Evolutionary conservation across 2,329 filamentous ascomycete species (phyloP).

Genomic region (Alternaria burnsii): DNA sequence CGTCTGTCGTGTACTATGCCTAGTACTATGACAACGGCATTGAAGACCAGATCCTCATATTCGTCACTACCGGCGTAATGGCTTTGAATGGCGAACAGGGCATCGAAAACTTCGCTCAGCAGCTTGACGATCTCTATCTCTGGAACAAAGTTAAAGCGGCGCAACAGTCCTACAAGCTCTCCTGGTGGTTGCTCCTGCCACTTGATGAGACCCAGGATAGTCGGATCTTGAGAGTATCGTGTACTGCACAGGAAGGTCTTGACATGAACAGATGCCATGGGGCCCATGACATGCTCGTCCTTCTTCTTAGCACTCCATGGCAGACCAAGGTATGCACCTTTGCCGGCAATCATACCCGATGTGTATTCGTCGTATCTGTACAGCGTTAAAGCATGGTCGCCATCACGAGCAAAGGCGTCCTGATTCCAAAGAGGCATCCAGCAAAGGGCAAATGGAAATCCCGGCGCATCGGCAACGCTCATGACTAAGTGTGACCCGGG

Average conservation of each 20-base stretch:
- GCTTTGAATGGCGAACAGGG: slow-evolving; percentile 88
- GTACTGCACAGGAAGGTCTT: slow-evolving; percentile 94
- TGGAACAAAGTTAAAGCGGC: slow-evolving; percentile 88
- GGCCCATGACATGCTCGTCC: slow-evolving; percentile 77
- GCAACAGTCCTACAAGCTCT: slow-evolving; percentile 76
- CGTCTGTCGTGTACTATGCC: slow-evolving; percentile 93
- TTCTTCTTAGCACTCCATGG: slow-evolving; percentile 82
- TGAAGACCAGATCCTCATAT: slow-evolving; percentile 92
- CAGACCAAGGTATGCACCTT: slow-evolving; percentile 84
- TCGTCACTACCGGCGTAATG: slow-evolving; percentile 92
- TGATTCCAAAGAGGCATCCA: slow-evolving; percentile 95
- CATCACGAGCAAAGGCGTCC: slow-evolving; percentile 88
- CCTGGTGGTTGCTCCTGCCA: slow-evolving; percentile 82
- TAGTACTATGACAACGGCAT: slow-evolving; percentile 85
- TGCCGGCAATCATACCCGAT: slow-evolving; percentile 74
- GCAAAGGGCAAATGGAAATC: slow-evolving; percentile 87
- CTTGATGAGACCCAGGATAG: slow-evolving; percentile 81
- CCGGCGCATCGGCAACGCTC: slow-evolving; percentile 85
- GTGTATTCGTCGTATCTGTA: slow-evolving; percentile 95
- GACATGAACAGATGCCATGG: slow-evolving; percentile 79
- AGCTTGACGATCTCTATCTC: slow-evolving; percentile 98
- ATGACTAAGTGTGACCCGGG: slow-evolving; percentile 85
- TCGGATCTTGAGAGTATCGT: slow-evolving; percentile 89
- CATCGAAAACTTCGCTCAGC: slow-evolving; percentile 85
- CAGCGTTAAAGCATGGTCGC: slow-evolving; percentile 78